These are phyloP conservation scores for Capniomyces stellatus DNA, from an alignment of 371 early-diverging fungal species.

Conservation along the genomic window DNA sequence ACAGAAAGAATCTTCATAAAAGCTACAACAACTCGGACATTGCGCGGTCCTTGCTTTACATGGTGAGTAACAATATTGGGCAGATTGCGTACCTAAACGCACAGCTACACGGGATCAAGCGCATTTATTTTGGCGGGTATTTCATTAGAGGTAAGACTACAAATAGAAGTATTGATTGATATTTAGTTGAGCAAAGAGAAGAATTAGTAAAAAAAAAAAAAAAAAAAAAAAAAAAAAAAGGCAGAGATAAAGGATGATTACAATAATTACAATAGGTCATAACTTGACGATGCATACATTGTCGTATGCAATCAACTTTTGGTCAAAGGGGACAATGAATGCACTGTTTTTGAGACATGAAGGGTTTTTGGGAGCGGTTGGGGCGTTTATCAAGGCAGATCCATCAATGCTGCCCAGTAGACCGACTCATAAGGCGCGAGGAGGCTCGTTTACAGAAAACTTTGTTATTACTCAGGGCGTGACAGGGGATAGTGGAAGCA, in stretches of 20 bases:
- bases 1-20: slow-evolving; percentile 52
- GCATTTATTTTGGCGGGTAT: slow-evolving; percentile 91
- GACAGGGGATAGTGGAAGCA: slow-evolving; percentile 18
- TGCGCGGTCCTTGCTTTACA: slow-evolving; percentile 67
- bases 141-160: slow-evolving; percentile 58
- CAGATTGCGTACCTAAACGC: slow-evolving; percentile 95
- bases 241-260: too few species aligned
- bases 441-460: slow-evolving; percentile 51
- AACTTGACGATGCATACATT: slow-evolving; percentile 93
- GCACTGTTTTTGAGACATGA: slow-evolving; percentile 91
- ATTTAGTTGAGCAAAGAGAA: too few species aligned
- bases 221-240: too few species aligned
- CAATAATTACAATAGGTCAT: too few species aligned
- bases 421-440: slow-evolving; percentile 27
- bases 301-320: slow-evolving; percentile 88
- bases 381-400: slow-evolving; percentile 48
- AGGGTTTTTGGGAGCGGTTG: slow-evolving; percentile 89
- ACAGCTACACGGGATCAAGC: slow-evolving; percentile 67
- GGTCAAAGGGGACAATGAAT: slow-evolving; percentile 89
- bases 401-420: slow-evolving; percentile 8
- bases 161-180: too few species aligned
- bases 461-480: slow-evolving; percentile 36
- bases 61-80: slow-evolving; percentile 94
- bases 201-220: too few species aligned
- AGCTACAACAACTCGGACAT: slow-evolving; percentile 63